These are phyloP conservation scores for Brassica cretica DNA, from an alignment of 345 rosid genomes.

Conservation along the genomic window DNA sequence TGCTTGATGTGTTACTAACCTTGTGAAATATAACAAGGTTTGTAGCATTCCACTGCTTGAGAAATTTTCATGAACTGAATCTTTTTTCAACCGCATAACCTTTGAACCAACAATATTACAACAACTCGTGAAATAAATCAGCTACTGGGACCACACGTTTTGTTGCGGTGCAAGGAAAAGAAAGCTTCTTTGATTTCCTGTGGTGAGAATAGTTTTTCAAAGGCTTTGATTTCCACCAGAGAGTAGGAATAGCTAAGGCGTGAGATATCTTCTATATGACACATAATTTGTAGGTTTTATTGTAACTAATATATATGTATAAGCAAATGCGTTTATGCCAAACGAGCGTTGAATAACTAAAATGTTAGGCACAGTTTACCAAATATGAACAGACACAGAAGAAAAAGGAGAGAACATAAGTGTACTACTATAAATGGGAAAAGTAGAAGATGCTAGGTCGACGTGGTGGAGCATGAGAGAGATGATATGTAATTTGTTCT, in stretches of 20 bases:
- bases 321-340: neutral
- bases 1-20: too few species aligned
- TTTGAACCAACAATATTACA: neutral
- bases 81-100: neutral
- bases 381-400: constrained; percentile 21
- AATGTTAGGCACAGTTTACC: neutral
- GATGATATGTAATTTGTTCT: constrained; percentile 15
- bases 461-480: constrained; percentile 25
- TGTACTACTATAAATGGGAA: constrained; percentile 27
- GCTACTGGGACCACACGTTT: neutral
- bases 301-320: neutral
- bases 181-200: neutral
- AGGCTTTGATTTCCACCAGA: too few species aligned
- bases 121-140: neutral
- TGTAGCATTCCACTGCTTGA: neutral
- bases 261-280: neutral
- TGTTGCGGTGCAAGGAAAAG: neutral
- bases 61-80: neutral
- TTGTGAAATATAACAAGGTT: too few species aligned
- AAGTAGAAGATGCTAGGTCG: constrained; percentile 29
- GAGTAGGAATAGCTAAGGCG: neutral
- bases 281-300: neutral
- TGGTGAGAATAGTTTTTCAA: neutral
- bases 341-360: neutral
- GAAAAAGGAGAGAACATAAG: constrained; percentile 14